Base-by-base conservation (phyloP, 1,139 yeast genomes). In the Eremothecium coryli region DNA sequence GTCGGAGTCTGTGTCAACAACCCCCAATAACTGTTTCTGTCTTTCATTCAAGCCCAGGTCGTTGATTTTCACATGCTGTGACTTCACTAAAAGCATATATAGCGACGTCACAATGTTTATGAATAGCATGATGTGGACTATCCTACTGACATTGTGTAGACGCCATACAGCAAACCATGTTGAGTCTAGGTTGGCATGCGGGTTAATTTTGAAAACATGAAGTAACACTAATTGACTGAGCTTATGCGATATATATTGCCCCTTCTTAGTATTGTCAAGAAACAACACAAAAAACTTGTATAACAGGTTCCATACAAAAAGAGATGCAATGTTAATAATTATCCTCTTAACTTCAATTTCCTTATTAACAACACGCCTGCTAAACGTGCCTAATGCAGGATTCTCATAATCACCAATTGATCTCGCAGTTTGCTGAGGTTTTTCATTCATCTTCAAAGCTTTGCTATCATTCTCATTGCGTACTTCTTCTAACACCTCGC, bases 11-110 rank as follows among this genome's bases (percentile, higher is more conserved):
- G n/a, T 17, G 7, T 45, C 50, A 5, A 62, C 61, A 14, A 69
- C 48, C 0, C 73, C 73, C 32, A 69, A 46, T 13, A 69, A 53
- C 30, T 54, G 48, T 36, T 65, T 58, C 44, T 69, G 74, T 10
- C 59, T 54, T 2, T 61, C 57, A 4, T 64, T 62, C 29, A 69
- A 38, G 10, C 65, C 56, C 28, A 67, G 40, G 42, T 67, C 70
- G n/a, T 58, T 60, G 24, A 61, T 54, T 21, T 55, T 45, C 10
- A 48, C 56, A 33, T 62, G 64, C 24, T 46, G 50, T 3, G 65
- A 60, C 32, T 52, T 58, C 5, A 46, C 45, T 9, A 62, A 34
- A n/a, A 68, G 49, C 27, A 54, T 54, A 42, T 58, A 55, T 4
- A 58, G 29, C 1, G 70, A 65, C 16, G 48, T 40, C 1, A 48